phyloP scores from a whole-genome alignment of 768 basidiomycete genomes.

The Chalciporus piperatus region DNA sequence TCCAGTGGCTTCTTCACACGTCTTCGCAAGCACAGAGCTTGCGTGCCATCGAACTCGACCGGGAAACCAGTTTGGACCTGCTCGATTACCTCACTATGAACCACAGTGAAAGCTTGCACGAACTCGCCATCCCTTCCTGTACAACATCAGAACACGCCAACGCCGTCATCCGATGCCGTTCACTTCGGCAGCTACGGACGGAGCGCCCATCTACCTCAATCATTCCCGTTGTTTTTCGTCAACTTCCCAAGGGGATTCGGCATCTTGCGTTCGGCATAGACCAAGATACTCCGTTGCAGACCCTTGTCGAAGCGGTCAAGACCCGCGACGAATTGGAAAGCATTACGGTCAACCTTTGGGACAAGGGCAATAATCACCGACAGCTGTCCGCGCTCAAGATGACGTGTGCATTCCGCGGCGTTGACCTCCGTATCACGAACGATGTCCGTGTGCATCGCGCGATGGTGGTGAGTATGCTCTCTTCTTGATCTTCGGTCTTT shows the following conservation, averaged over 20 bases:
- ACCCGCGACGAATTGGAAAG: constrained; percentile 40
- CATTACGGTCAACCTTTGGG: constrained; percentile 55
- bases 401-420: constrained; percentile 60
- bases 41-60: constrained; percentile 53
- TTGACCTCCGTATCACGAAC: constrained; percentile 49
- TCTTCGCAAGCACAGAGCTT: constrained; percentile 45
- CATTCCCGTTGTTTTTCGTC: constrained; percentile 41
- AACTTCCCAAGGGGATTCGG: constrained; percentile 47
- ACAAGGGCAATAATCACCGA: constrained; percentile 47
- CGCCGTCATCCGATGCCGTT: constrained; percentile 45
- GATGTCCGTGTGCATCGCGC: constrained; percentile 54
- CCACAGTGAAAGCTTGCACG: constrained; percentile 48
- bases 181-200: constrained; percentile 53
- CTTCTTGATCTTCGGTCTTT: constrained; percentile 10
- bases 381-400: constrained; percentile 56
- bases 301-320: constrained; percentile 56
- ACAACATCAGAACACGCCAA: constrained; percentile 44
- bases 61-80: constrained; percentile 54
- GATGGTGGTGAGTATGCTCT: constrained; percentile 42
- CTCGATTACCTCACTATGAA: constrained; percentile 53
- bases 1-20: constrained; percentile 67
- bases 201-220: constrained; percentile 49
- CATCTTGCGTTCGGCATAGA: constrained; percentile 63
- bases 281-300: constrained; percentile 50
- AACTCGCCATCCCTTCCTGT: constrained; percentile 58